phyloP scores from a whole-genome alignment of 805 yeast species.

The Lachancea lanzarotensis region DNA sequence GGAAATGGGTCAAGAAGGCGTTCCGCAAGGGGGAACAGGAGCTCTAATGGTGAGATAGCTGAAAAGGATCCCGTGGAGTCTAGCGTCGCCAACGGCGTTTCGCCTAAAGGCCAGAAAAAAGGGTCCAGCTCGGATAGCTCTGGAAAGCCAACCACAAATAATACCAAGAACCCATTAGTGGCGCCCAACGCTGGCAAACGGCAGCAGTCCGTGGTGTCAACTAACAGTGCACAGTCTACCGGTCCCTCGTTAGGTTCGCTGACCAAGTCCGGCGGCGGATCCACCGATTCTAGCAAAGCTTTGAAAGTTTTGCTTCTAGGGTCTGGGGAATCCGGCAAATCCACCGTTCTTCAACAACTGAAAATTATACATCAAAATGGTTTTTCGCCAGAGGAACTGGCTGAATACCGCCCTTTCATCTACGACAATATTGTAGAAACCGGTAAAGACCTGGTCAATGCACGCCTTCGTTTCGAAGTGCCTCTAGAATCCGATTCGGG shows the following conservation, averaged over 20 bases:
- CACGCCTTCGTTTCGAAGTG: slow-evolving; percentile 46
- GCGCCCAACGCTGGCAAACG: slow-evolving; percentile 1
- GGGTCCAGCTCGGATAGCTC: neutral
- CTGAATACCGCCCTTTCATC: slow-evolving; percentile 72
- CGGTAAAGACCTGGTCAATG: slow-evolving; percentile 62
- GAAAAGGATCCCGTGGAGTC: neutral
- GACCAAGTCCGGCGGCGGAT: slow-evolving; percentile 5
- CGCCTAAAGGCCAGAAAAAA: neutral
- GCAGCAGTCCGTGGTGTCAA: slow-evolving; percentile 5
- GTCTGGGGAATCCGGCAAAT: slow-evolving; percentile 54
- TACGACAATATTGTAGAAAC: slow-evolving; percentile 73
- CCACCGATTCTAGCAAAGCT: slow-evolving; percentile 12
- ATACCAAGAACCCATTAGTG: neutral
- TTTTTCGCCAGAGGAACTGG: slow-evolving; percentile 48
- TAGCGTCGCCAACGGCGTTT: neutral
- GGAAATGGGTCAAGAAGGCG: neutral
- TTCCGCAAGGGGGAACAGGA: neutral
- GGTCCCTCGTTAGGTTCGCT: slow-evolving; percentile 2
- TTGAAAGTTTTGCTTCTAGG: slow-evolving; percentile 69
- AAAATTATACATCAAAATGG: slow-evolving; percentile 33
- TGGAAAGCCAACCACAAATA: neutral
- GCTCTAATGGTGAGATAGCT: neutral
- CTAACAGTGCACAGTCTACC: slow-evolving; percentile 5
- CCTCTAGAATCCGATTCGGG: slow-evolving; percentile 30
- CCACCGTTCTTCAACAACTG: slow-evolving; percentile 37